These are phyloP conservation scores for Dittrichia graveolens DNA, from an alignment of 129 eudicot species.

Conservation along the genomic window DNA sequence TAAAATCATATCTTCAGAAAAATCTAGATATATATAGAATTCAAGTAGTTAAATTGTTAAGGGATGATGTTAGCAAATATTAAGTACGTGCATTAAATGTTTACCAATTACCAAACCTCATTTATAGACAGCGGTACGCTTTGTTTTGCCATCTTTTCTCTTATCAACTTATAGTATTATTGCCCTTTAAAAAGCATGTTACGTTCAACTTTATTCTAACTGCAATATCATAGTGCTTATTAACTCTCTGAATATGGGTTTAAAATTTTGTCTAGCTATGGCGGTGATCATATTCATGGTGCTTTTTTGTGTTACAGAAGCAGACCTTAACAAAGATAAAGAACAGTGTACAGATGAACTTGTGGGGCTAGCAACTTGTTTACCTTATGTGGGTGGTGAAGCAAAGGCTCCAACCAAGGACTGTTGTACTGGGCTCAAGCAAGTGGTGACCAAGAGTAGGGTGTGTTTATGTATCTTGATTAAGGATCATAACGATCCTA, in stretches of 20 bases:
- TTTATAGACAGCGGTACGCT: conserved; percentile 5
- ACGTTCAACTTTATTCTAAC: background rate
- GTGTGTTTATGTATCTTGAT: conserved; percentile 61
- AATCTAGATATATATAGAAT: background rate
- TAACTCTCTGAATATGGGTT: conserved; percentile 3
- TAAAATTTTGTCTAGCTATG: conserved; percentile 18
- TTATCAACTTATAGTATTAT: background rate
- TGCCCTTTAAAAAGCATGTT: background rate
- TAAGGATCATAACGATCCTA: conserved; percentile 64
- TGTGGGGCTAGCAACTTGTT: conserved; percentile 49
- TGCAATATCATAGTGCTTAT: background rate
- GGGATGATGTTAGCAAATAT: background rate
- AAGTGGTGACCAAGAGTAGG: conserved; percentile 45
- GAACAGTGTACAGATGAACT: conserved; percentile 45
- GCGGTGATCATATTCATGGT: background rate
- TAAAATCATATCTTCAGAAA: background rate
- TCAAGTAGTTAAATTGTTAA: background rate
- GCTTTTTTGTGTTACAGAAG: conserved; percentile 20
- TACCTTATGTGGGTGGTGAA: conserved; percentile 54
- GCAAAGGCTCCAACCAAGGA: conserved; percentile 56
- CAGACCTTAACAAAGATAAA: conserved; percentile 52
- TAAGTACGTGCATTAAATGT: conserved; percentile 14
- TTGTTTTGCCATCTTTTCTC: conserved; percentile 13
- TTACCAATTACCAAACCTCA: conserved; percentile 25
- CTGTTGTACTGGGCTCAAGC: conserved; percentile 62